These are phyloP conservation scores for Bacidia rubella DNA, from an alignment of 495 filamentous ascomycete genomes.

Conservation along the genomic window DNA sequence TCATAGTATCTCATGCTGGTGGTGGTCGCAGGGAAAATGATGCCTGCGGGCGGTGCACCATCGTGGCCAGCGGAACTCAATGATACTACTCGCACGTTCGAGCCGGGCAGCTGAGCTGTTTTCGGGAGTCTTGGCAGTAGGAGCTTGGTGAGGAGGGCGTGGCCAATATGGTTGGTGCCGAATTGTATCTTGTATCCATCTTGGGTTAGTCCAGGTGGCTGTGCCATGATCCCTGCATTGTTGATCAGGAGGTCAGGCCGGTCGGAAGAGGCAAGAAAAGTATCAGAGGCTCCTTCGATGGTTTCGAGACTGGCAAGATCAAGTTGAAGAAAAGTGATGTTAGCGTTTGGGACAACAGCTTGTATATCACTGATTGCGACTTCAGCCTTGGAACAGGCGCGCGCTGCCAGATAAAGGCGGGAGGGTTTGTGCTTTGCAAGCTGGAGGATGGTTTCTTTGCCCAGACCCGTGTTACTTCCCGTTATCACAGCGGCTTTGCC, in stretches of 20 bases:
- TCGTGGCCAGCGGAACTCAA: constrained; percentile 29
- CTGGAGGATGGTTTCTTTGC: constrained; percentile 47
- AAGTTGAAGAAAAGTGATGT: constrained; percentile 36
- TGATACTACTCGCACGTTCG: constrained; percentile 34
- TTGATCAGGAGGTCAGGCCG: constrained; percentile 50
- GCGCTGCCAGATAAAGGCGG: constrained; percentile 51
- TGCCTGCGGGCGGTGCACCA: constrained; percentile 25
- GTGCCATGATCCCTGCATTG: constrained; percentile 58
- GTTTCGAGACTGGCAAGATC: constrained; percentile 41
- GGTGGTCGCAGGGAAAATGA: constrained; percentile 16
- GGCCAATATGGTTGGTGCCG: constrained; percentile 57
- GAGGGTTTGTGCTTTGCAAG: constrained; percentile 46
- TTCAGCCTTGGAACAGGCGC: constrained; percentile 38
- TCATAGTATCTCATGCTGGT: constrained; percentile 18
- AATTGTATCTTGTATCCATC: constrained; percentile 60
- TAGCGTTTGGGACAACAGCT: constrained; percentile 35
- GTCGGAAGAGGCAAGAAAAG: constrained; percentile 31
- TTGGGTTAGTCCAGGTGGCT: constrained; percentile 31
- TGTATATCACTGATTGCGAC: constrained; percentile 39
- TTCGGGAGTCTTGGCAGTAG: constrained; percentile 44
- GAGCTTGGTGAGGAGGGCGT: constrained; percentile 49
- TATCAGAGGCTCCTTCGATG: constrained; percentile 33
- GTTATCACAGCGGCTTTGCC: constrained; percentile 49
- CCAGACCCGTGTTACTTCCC: constrained; percentile 58
- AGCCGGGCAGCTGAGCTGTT: constrained; percentile 28